Evolutionary conservation across 1,284 basidiomycete genomes (phyloP), one percentile per base, ranked within the genome.

Genomic region (Irpex sp.): DNA sequence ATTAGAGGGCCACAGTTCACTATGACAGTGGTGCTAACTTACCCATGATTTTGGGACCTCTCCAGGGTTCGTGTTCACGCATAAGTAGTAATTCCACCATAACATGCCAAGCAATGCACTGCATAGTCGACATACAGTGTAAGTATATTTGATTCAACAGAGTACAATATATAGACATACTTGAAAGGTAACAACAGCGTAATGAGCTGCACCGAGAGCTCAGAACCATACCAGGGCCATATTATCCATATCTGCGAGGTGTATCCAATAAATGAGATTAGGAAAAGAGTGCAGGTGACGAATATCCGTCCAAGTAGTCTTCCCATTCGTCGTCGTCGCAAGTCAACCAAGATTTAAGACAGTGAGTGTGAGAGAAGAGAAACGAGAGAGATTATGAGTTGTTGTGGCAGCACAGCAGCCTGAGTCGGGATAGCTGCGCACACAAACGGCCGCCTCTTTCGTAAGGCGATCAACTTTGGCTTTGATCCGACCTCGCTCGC

Each of bases 251-350:
- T 83, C 73, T 98, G 95, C 2, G 90, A 85, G 12, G 90, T 88
- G 73, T 93, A 93, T 1, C 91, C 84, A 67, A 97, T 94, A 75
- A 96, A 98, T 53, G 80, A 85, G 67, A 98, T 96, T 54, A 98
- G 83, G 67, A 76, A 77, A 51, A 88, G 76, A 57, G 93, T 93
- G 66, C 86, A 83, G 66, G 80, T 79, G 71, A 93, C 86, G 69
- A 88, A 77, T 61, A 92, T 74, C 58, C 80, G 75, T 42, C 86
- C 86, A 62, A 86, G 72, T 64, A 88, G 67, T 56, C 76, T 71
- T 60, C 79, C 76, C 82, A 82, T 82, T 47, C 47, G 58, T 18
- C 42, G 52, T 58, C 52, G 14, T 57, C 55, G 35, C 23, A 71
- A 69, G 74, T 77, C 76, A 59, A 63, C 59, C 58, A 60, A n/a